Percentiles rank a stretch among this genome's conserved stretches.
Conservation (phyloP, 345 rosid genomes). For the Hibiscus trionum region DNA sequence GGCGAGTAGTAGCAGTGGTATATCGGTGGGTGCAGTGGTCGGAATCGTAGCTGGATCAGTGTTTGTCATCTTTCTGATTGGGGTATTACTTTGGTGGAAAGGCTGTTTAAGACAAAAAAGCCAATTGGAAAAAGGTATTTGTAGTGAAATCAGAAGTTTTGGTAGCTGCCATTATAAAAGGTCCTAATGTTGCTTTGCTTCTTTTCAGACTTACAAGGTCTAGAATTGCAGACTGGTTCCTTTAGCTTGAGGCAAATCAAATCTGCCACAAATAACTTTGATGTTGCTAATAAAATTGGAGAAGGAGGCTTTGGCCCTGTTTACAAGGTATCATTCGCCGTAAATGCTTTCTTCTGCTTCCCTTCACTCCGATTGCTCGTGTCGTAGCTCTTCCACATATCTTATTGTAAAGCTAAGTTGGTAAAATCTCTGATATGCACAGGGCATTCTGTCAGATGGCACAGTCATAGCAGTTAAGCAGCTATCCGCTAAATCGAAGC, state of each 20-base stretch:
- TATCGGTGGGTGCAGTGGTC: neutral
- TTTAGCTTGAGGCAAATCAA: conserved; percentile 27
- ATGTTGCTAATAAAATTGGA: conserved; percentile 29
- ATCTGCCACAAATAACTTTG: conserved; percentile 26
- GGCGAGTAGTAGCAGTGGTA: neutral
- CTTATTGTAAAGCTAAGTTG: conserved; percentile 17
- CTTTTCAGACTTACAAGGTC: conserved; percentile 1
- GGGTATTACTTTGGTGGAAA: conserved; percentile 28
- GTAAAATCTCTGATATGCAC: conserved; percentile 6
- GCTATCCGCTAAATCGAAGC: neutral
- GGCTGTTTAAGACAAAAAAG: conserved; percentile 1
- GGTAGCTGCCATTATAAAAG: neutral
- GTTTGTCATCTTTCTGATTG: conserved; percentile 10
- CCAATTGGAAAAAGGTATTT: conserved; percentile 15
- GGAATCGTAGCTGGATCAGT: conserved; percentile 16
- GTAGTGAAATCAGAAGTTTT: neutral
- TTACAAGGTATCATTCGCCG: conserved; percentile 20
- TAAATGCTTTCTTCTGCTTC: neutral
- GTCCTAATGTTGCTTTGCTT: neutral
- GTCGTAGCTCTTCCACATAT: conserved; percentile 18
- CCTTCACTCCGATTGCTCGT: neutral
- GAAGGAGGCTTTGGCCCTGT: conserved; percentile 41
- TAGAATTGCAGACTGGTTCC: neutral
- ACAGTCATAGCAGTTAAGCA: neutral
- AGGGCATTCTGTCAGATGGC: neutral